phyloP scores from a whole-genome alignment of 2,329 filamentous ascomycete species.

The Calonectria ilicicola region DNA sequence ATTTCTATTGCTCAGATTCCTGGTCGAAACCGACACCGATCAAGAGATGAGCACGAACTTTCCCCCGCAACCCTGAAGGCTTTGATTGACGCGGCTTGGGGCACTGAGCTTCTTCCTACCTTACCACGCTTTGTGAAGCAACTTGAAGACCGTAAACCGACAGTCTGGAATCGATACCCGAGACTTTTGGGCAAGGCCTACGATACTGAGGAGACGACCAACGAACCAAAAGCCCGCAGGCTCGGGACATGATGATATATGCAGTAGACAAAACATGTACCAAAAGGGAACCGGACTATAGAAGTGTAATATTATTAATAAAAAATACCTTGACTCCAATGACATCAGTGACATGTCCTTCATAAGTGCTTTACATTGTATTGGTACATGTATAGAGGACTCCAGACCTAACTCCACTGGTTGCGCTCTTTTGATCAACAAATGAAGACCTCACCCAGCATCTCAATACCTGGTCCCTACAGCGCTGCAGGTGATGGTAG shows the following conservation, averaged over 20 bases:
- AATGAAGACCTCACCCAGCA: not conserved
- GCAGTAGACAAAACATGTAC: not conserved
- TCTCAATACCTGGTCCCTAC: not conserved
- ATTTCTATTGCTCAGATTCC: slow-evolving; percentile 46
- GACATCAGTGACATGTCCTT: slow-evolving; percentile 38
- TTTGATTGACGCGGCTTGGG: slow-evolving; percentile 51
- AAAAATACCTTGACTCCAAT: slow-evolving; percentile 44
- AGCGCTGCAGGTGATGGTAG: not conserved
- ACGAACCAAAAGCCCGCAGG: not conserved
- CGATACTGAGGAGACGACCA: slow-evolving; percentile 27
- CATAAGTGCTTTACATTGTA: slow-evolving; percentile 45
- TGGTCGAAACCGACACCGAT: slow-evolving; percentile 41
- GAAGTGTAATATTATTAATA: slow-evolving; percentile 39
- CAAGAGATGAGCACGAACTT: slow-evolving; percentile 47
- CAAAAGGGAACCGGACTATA: slow-evolving; percentile 4
- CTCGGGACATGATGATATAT: slow-evolving; percentile 1
- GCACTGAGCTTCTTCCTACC: slow-evolving; percentile 44
- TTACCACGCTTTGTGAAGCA: slow-evolving; percentile 37
- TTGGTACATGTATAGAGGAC: slow-evolving; percentile 43
- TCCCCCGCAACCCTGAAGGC: slow-evolving; percentile 44
- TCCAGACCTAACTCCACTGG: not conserved
- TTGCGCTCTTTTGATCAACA: slow-evolving; percentile 4
- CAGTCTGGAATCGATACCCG: slow-evolving; percentile 46
- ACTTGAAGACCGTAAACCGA: slow-evolving; percentile 44
- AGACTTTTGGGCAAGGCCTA: slow-evolving; percentile 45